A percentile compares a stretch with the other conserved stretches of the same genome.
Evolutionary conservation across 495 filamentous ascomycete genomes (phyloP).

Genomic region (Penicillium paxilli): DNA sequence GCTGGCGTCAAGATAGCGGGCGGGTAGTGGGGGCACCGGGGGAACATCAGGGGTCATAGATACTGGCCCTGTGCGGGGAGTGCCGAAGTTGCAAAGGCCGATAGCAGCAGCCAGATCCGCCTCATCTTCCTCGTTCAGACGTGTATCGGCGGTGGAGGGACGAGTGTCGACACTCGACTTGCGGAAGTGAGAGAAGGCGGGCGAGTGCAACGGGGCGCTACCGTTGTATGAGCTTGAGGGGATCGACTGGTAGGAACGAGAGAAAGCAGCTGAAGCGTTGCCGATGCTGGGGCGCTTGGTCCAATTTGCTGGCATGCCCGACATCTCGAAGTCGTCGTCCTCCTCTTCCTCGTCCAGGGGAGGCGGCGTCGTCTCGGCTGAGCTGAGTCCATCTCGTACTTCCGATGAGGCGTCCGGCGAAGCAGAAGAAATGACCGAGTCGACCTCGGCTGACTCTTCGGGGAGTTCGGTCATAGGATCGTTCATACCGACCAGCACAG

Average conservation of each 20-base stretch:
- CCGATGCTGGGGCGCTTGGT: constrained; percentile 54
- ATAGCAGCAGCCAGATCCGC: constrained; percentile 80
- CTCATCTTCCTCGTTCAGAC: constrained; percentile 61
- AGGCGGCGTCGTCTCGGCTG: constrained; percentile 56
- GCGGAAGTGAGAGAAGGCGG: constrained; percentile 47
- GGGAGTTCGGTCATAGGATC: constrained; percentile 43
- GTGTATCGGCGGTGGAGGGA: constrained; percentile 62
- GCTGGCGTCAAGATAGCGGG: constrained; percentile 42
- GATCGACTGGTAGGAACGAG: constrained; percentile 82
- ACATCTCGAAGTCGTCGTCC: constrained; percentile 45
- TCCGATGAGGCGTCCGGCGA: constrained; percentile 81
- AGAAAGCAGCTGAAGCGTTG: constrained; percentile 66
- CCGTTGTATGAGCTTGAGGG: constrained; percentile 55
- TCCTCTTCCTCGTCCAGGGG: constrained; percentile 49
- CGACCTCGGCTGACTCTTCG: constrained; percentile 62
- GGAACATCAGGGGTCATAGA: constrained; percentile 75
- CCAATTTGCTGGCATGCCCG: constrained; percentile 31
- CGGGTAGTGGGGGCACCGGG: constrained; percentile 82
- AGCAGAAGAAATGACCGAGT: constrained; percentile 78
- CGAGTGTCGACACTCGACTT: constrained; percentile 61
- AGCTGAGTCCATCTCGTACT: constrained; percentile 64
- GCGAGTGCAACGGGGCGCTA: constrained; percentile 47
- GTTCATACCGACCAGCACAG: constrained; percentile 93
- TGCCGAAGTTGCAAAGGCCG: constrained; percentile 88
- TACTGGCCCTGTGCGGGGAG: constrained; percentile 69